Base-by-base conservation (phyloP, 176 grass and related monocot genomes). In the Oryza glumipatula region DNA sequence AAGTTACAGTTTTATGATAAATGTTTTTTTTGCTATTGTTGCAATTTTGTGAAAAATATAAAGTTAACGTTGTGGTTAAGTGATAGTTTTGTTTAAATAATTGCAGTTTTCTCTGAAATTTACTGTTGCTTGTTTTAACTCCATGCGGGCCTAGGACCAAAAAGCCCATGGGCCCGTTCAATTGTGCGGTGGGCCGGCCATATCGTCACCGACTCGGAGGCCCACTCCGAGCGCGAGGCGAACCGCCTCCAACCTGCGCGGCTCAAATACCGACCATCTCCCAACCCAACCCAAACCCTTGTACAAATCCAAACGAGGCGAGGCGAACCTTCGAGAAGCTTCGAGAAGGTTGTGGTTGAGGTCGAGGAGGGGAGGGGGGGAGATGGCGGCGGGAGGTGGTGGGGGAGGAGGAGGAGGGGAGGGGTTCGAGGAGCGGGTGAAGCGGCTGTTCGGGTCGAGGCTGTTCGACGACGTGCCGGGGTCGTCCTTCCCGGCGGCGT, bases 391-490 rank as follows among this genome's bases (percentile, higher is more conserved):
- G 28, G 88, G 71, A 9, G 48, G 41, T 5, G 81, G 65, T 0
- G 78, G 68, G 46, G 87, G 84, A 36, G 44, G 93, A 95, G 73
- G 64, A 0, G 78, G 68, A 58, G 87, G 84, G 44, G 93, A 95
- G 73, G 81, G 83, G 72, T 99, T 99, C 84, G 88, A 99, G 86
- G 71, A 72, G 70, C 86, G 97, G 61, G 94, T 96, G 84, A 99
- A 99, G 91, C 88, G 97, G 23, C 88, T 99, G 10, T 99, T 99
- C 76, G 97, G 94, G 44, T 90, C 97, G 15, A 66, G 83, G 68
- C 94, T 99, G 84, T 92, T 92, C 82, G 94, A 90, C 48, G 84
- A 58, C 19, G 94, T 99, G 5, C 94, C 90, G 24, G 85, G 19
- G 16, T 89, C 61, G 67, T 88, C 93, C 90, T 96, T 99, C 82